These are phyloP conservation scores for Phytophthora chlamydospora DNA, from an alignment of 352 stramenopile species.

Conservation along the genomic window DNA sequence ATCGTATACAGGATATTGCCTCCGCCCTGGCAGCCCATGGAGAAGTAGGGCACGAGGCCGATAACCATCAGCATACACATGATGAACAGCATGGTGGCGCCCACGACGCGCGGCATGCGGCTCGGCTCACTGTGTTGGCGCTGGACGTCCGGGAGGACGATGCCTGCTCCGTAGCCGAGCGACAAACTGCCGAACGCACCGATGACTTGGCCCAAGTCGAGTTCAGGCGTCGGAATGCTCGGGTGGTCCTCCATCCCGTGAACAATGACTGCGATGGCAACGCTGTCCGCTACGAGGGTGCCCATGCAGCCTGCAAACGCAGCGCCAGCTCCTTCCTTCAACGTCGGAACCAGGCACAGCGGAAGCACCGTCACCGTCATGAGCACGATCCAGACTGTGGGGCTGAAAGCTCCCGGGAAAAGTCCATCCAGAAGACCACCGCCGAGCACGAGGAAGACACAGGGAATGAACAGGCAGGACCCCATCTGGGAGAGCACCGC, in stretches of 20 bases:
- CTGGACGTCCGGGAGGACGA: constrained; percentile 29
- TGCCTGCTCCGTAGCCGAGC: constrained; percentile 55
- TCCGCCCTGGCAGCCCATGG: constrained; percentile 40
- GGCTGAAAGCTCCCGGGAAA: constrained; percentile 52
- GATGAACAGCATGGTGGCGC: constrained; percentile 52
- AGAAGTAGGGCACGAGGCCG: constrained; percentile 43
- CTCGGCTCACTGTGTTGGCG: constrained; percentile 31
- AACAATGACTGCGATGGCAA: constrained; percentile 52
- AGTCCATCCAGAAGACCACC: constrained; percentile 46
- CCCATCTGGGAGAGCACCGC: constrained; percentile 56
- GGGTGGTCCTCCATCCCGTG: constrained; percentile 58
- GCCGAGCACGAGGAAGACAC: constrained; percentile 30
- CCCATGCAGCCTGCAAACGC: constrained; percentile 59
- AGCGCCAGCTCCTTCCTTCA: constrained; percentile 54
- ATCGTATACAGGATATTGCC: constrained; percentile 37
- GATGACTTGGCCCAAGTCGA: constrained; percentile 52
- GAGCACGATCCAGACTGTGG: constrained; percentile 60
- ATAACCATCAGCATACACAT: constrained; percentile 52
- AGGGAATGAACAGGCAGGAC: constrained; percentile 46
- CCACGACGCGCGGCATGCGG: constrained; percentile 47
- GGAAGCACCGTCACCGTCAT: constrained; percentile 58
- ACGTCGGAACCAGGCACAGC: constrained; percentile 36
- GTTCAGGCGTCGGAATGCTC: constrained; percentile 38
- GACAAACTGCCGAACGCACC: constrained; percentile 63
- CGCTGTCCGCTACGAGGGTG: constrained; percentile 58